These are phyloP conservation scores for Glycine latifolia DNA, from an alignment of 306 rosid genomes.

Conservation along the genomic window DNA sequence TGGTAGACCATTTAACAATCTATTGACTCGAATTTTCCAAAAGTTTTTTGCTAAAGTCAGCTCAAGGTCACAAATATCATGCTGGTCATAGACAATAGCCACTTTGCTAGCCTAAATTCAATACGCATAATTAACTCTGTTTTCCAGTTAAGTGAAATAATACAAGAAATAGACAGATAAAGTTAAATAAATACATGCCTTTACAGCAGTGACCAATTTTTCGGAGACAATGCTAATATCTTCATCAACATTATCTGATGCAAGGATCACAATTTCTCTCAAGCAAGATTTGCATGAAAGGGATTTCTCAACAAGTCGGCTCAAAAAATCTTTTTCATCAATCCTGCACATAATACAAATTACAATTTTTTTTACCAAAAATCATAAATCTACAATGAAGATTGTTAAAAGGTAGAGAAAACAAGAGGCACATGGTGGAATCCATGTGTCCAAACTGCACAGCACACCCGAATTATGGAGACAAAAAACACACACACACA, in stretches of 20 bases:
- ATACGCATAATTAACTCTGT: slow-evolving; percentile 41
- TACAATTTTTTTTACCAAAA: not conserved
- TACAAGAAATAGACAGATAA: slow-evolving; percentile 15
- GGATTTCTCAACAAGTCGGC: slow-evolving; percentile 71
- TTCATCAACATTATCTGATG: slow-evolving; percentile 55
- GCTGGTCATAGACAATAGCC: slow-evolving; percentile 63
- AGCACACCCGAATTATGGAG: not conserved
- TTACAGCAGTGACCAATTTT: slow-evolving; percentile 67
- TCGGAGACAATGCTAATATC: slow-evolving; percentile 58
- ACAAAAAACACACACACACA: not conserved
- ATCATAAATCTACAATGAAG: slow-evolving; percentile 16
- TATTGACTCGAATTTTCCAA: slow-evolving; percentile 71
- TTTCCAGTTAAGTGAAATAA: slow-evolving; percentile 33
- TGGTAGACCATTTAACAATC: slow-evolving; percentile 57
- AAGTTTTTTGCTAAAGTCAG: slow-evolving; percentile 63
- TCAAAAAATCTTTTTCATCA: slow-evolving; percentile 70
- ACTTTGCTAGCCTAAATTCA: slow-evolving; percentile 71
- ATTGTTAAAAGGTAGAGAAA: not conserved
- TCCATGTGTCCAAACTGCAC: not conserved
- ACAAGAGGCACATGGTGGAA: not conserved
- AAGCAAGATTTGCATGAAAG: slow-evolving; percentile 63
- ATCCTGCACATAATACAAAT: slow-evolving; percentile 62
- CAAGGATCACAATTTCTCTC: slow-evolving; percentile 60
- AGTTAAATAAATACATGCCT: slow-evolving; percentile 58
- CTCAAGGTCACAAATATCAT: slow-evolving; percentile 65